Evolutionary conservation across 768 basidiomycete genomes (phyloP).

Genomic region (Kwoniella shandongensis): DNA sequence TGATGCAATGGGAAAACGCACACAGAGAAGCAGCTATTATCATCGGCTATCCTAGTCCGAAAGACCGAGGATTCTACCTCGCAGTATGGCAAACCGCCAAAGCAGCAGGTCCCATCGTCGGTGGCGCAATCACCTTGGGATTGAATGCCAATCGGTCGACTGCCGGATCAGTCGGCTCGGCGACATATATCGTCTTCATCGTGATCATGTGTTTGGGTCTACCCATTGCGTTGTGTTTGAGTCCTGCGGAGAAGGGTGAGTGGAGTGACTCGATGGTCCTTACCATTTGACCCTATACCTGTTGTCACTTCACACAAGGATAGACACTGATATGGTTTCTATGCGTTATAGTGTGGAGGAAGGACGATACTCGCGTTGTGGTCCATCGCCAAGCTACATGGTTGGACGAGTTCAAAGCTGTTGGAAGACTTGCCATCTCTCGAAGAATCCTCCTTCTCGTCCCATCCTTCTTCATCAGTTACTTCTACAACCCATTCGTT

Average conservation of each 20-base stretch:
- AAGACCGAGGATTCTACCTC: conserved; percentile 40
- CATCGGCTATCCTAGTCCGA: conserved; percentile 45
- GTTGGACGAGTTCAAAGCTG: conserved; percentile 26
- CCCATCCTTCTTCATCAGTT: conserved; percentile 35
- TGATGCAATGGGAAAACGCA: too few relatives aligned
- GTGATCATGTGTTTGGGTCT: conserved; percentile 38
- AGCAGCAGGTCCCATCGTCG: conserved; percentile 42
- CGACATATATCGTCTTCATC: conserved; percentile 38
- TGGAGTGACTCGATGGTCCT: background rate
- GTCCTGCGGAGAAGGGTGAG: conserved; percentile 31
- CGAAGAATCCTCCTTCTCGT: conserved; percentile 25
- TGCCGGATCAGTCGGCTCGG: conserved; percentile 35
- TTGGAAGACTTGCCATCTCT: conserved; percentile 16
- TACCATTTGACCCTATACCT: too few relatives aligned
- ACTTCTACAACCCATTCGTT: conserved; percentile 39
- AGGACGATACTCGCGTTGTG: conserved; percentile 27
- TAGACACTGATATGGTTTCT: too few relatives aligned
- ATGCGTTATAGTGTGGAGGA: conserved; percentile 30
- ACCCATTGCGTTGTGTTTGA: conserved; percentile 27
- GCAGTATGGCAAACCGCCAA: conserved; percentile 44
- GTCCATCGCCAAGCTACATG: conserved; percentile 21
- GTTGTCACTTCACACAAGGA: too few relatives aligned
- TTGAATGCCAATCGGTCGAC: conserved; percentile 38
- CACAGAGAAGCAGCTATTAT: conserved; percentile 44
- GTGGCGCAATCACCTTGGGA: conserved; percentile 46